phyloP scores from a whole-genome alignment of 2,329 filamentous ascomycete species.

The Hypoxylon sp. region DNA sequence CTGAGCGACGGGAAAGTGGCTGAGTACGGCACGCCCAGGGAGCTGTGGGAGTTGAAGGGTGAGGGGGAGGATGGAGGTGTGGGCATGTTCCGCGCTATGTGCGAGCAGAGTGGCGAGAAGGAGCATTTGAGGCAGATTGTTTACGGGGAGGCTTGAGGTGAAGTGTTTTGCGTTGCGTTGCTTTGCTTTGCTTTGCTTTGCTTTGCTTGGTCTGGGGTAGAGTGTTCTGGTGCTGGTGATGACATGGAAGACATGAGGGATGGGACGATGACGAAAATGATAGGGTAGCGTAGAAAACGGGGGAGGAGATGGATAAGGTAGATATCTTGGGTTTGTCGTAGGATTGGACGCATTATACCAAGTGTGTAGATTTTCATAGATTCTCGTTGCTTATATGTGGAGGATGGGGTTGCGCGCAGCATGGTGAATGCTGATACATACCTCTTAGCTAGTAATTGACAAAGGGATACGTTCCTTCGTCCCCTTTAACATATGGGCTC shows the following conservation, averaged over 20 bases:
- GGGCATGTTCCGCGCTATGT: slow-evolving; percentile 73
- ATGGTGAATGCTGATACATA: not conserved
- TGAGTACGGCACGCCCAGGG: slow-evolving; percentile 76
- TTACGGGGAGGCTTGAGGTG: slow-evolving; percentile 42
- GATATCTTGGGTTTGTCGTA: not conserved
- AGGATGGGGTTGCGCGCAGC: not conserved
- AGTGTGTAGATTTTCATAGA: not conserved
- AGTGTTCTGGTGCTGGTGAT: not conserved
- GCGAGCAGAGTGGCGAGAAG: slow-evolving; percentile 72
- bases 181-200: too few relatives aligned
- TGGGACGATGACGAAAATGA: not conserved
- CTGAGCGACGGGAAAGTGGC: slow-evolving; percentile 76
- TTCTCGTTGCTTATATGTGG: not conserved
- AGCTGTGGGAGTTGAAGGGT: slow-evolving; percentile 66
- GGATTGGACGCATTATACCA: slow-evolving; percentile 6
- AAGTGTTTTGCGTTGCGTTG: too few relatives aligned
- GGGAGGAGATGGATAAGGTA: slow-evolving; percentile 1
- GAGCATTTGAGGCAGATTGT: slow-evolving; percentile 64
- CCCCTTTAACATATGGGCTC: not conserved
- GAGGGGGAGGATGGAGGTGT: slow-evolving; percentile 46
- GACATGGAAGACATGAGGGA: not conserved
- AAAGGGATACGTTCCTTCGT: not conserved
- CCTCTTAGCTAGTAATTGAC: not conserved
- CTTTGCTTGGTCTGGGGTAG: not conserved
- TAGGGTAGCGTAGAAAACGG: slow-evolving; percentile 1